phyloP scores from a whole-genome alignment of 768 basidiomycete genomes.

The Lactarius hatsudake region DNA sequence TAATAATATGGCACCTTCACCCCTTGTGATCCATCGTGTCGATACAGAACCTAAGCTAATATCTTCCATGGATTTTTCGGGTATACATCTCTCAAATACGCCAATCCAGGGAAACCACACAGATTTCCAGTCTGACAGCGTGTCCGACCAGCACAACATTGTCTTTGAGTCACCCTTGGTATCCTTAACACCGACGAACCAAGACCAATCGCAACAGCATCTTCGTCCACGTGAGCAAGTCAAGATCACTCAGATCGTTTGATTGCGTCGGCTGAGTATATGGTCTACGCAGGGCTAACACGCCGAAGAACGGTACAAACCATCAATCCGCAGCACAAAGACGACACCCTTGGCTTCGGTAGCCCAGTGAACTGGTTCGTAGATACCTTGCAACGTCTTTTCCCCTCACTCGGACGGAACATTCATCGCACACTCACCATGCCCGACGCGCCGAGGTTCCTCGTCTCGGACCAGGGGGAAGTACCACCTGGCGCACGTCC shows the following conservation, averaged over 20 bases:
- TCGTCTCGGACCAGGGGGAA: slow-evolving; percentile 27
- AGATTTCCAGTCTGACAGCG: too few relatives aligned
- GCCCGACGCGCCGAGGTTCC: slow-evolving; percentile 59
- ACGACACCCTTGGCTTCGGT: slow-evolving; percentile 1
- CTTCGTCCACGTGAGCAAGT: background rate
- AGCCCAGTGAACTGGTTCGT: slow-evolving; percentile 34
- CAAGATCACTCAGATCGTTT: background rate
- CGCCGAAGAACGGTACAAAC: slow-evolving; percentile 7
- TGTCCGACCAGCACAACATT: background rate
- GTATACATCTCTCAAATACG: too few relatives aligned
- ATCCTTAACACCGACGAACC: background rate
- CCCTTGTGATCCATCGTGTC: background rate
- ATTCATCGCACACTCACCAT: slow-evolving; percentile 71
- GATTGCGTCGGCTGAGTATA: background rate
- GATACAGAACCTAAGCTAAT: slow-evolving; percentile 3
- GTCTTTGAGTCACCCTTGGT: background rate
- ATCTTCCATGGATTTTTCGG: too few relatives aligned
- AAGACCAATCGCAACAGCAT: background rate
- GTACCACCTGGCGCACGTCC: slow-evolving; percentile 25
- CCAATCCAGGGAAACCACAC: background rate
- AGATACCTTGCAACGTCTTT: slow-evolving; percentile 45
- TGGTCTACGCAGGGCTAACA: background rate
- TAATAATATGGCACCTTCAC: background rate
- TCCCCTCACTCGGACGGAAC: slow-evolving; percentile 55
- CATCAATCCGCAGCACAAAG: slow-evolving; percentile 16